Conservation (phyloP, 257 asterid genomes). For the Primulina tabacum region DNA sequence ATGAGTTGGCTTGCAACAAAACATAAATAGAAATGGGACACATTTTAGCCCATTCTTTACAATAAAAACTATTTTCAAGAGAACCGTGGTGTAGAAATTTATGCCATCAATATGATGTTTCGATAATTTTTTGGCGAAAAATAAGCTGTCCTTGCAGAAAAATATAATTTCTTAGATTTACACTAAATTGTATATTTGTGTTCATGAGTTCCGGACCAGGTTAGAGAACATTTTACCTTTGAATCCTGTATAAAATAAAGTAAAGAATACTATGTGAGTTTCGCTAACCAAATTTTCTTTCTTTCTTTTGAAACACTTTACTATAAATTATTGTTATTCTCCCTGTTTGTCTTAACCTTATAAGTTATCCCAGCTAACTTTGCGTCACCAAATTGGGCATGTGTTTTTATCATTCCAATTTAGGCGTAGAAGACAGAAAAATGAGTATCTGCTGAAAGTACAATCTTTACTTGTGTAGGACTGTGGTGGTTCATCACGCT, state of each 20-base stretch:
- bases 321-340: slow-evolving; percentile 9
- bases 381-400: too few relatives aligned
- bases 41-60: too few relatives aligned
- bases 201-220: too few relatives aligned
- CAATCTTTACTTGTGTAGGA: slow-evolving; percentile 46
- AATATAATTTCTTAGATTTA: too few relatives aligned
- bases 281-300: too few relatives aligned
- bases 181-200: background rate
- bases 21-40: too few relatives aligned
- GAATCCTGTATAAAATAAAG: too few relatives aligned
- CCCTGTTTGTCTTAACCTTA: background rate
- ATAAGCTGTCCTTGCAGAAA: background rate
- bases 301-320: background rate
- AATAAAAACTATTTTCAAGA: background rate
- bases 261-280: too few relatives aligned
- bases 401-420: background rate
- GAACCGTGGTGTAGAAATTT: background rate
- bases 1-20: too few relatives aligned
- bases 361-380: background rate
- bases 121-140: background rate
- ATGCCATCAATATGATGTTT: background rate
- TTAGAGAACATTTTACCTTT: too few relatives aligned
- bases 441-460: slow-evolving; percentile 19
- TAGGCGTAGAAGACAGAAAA: background rate
- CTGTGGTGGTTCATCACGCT: slow-evolving; percentile 78